These are phyloP conservation scores for Xylaria intraflava DNA, from an alignment of 495 filamentous ascomycete species.

Conservation along the genomic window DNA sequence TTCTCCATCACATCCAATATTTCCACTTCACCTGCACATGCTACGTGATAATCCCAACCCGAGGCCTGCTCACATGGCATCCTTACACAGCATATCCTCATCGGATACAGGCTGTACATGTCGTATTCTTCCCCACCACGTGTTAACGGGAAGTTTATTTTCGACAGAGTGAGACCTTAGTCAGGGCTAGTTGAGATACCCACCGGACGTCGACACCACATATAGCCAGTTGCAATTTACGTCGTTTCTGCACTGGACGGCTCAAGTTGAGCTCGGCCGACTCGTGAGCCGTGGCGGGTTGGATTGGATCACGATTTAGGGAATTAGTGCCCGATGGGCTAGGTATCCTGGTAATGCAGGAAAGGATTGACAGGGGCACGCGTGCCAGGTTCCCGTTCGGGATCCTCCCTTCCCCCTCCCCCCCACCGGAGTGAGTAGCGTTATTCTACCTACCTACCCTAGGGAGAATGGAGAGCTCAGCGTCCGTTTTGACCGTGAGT, in stretches of 20 bases:
- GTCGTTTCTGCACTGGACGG: not conserved
- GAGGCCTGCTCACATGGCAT: not conserved
- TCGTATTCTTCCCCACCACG: constrained; percentile 1
- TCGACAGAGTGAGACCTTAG: not conserved
- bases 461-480: too few relatives aligned
- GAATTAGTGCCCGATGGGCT: not conserved
- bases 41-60: not conserved
- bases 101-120: too few relatives aligned
- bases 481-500: not conserved
- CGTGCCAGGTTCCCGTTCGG: not conserved
- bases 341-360: not conserved
- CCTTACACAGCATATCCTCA: constrained; percentile 2
- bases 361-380: not conserved
- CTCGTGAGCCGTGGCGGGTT: constrained; percentile 1
- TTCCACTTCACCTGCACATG: not conserved
- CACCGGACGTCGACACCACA: not conserved
- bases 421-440: constrained; percentile 1
- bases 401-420: too few relatives aligned
- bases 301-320: not conserved
- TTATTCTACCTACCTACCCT: too few relatives aligned
- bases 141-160: not conserved
- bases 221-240: not conserved
- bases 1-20: not conserved
- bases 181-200: not conserved
- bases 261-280: not conserved